phyloP scores from a whole-genome alignment of 2,329 filamentous ascomycete genomes.

The Cladosporium sp. region DNA sequence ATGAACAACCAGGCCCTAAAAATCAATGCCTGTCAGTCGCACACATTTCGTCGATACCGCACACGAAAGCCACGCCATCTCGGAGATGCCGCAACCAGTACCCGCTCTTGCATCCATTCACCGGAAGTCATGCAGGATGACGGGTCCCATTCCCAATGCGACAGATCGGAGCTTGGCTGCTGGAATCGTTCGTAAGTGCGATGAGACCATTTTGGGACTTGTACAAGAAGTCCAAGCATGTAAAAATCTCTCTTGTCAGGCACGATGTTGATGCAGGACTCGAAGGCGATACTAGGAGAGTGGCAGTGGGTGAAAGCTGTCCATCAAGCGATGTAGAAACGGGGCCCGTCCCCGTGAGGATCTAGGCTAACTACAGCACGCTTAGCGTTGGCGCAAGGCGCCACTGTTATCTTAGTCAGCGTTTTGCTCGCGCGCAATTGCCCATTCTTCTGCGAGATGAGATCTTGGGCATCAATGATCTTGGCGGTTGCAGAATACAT shows the following conservation, averaged over 20 bases:
- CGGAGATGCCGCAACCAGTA: background rate
- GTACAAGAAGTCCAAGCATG: background rate
- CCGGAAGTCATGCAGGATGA: constrained; percentile 14
- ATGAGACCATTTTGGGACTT: background rate
- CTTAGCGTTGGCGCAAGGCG: constrained; percentile 3
- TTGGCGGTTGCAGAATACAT: background rate
- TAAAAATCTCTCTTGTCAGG: background rate
- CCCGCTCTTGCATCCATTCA: constrained; percentile 2
- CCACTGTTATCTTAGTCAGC: background rate
- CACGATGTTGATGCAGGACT: background rate
- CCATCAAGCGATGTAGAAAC: background rate
- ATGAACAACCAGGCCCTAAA: background rate
- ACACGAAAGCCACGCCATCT: background rate
- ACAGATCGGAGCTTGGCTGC: constrained; percentile 2
- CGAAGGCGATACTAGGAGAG: background rate
- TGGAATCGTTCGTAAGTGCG: background rate
- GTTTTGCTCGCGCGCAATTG: background rate
- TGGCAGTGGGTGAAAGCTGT: background rate
- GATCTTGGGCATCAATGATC: background rate
- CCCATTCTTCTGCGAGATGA: background rate
- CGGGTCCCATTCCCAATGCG: constrained; percentile 1
- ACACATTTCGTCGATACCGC: background rate
- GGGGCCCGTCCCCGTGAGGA: background rate
- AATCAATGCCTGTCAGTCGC: background rate
- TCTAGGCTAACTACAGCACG: constrained; percentile 4